Base-by-base conservation (phyloP, 306 rosid genomes). In the Sesbania bispinosa region DNA sequence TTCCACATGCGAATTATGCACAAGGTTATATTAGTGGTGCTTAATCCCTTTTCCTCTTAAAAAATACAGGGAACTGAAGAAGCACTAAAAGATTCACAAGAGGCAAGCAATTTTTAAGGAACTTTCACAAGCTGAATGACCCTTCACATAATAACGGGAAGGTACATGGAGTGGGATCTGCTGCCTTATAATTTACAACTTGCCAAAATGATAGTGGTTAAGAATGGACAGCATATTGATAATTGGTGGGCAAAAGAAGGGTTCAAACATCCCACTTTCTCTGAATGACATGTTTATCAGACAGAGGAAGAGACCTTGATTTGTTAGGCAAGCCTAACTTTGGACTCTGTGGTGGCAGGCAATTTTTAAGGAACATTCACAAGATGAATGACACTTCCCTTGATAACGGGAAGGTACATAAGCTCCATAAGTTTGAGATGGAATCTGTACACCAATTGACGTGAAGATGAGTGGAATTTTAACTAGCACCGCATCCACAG, bases 111-210 rank as follows among this genome's bases (percentile, higher is more conserved):
- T 15, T 15, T 32, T 46, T 21, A 21, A 30, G 48, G 33, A 69
- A 41, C 29, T 62, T 62, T 46, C 14, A 69, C 38, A 50, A 21
- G 32, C 11, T 0, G 55, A 78, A 64, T 78, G 78, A 38, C 7
- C 32, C 46, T 64, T 11, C 4, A 78, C 78, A 71, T 24, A 38
- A 78, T 60, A 71, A 71, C 1, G 82, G 82, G 78, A 46, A 64
- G 78, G 67, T 63, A 21, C 78, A 77, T 42, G 41, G 36, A 38
- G 43, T 8, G n/a, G 41, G 46, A 67, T n/a, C 10, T 26, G 30
- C 3, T 19, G 6, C 26, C 42, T 20, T 18, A 35, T 18, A 39
- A 69, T 33, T 27, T 15, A 4, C 62, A 68, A 59, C 70, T 67
- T 24, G 21, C 1, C 18, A 59, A 39, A 36, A 26, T 7, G 60